Conservation (phyloP, 257 asterid species). For the Parsonsia alboflavescens region DNA sequence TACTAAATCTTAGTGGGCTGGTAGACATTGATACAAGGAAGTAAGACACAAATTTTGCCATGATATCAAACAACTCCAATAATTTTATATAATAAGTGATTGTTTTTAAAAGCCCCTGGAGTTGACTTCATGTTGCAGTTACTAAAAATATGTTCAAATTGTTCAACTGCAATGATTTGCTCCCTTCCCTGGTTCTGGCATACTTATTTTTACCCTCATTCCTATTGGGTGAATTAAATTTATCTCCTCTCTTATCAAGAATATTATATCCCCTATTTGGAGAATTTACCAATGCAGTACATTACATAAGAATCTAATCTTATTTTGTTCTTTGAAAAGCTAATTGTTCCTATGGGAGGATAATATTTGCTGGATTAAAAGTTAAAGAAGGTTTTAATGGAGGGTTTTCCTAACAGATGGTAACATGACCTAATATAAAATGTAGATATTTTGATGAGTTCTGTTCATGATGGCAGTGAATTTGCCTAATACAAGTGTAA, state of each 20-base stretch:
- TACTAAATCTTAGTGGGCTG: not conserved
- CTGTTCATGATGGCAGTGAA: not conserved
- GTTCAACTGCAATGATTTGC: not conserved
- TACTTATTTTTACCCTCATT: not conserved
- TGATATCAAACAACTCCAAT: not conserved
- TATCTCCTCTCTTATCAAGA: not conserved
- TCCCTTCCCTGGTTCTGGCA: not conserved
- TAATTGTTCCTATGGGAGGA: not conserved
- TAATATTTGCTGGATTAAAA: not conserved
- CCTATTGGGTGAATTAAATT: not conserved
- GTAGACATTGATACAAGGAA: not conserved
- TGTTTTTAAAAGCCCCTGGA: not conserved
- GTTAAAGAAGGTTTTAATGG: not conserved
- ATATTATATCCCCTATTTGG: not conserved
- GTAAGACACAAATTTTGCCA: not conserved
- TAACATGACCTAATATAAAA: not conserved
- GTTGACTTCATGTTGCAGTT: not conserved
- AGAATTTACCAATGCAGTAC: not conserved
- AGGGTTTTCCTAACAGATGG: not conserved
- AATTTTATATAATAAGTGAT: not conserved
- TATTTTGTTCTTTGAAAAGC: not conserved
- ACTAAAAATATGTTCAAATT: not conserved
- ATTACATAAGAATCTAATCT: not conserved
- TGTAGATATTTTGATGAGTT: not conserved
- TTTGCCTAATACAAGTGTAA: not conserved